Evolutionary conservation across 1,139 yeast genomes (phyloP).

Genomic region (Suhomyces bokatorum): DNA sequence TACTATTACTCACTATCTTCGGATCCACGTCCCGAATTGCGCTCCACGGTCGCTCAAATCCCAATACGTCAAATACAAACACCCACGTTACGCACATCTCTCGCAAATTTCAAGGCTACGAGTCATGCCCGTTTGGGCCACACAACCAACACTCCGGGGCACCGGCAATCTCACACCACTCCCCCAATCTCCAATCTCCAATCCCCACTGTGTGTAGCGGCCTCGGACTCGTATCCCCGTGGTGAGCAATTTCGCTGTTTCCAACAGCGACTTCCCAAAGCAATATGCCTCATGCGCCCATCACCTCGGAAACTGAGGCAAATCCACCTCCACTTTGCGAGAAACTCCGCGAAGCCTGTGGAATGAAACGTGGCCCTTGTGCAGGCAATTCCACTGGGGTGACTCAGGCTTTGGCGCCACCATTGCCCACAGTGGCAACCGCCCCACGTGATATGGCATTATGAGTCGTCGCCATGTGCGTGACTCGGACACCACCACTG

Average conservation of each 20-base stretch:
- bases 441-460: constrained; percentile 9
- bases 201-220: no score
- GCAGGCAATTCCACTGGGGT: background rate
- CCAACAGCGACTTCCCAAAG: background rate
- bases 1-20: no score
- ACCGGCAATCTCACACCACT: no score
- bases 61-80: no score
- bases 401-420: background rate
- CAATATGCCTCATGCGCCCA: background rate
- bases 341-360: background rate
- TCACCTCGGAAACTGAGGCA: background rate
- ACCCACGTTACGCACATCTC: no score
- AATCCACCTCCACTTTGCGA: background rate
- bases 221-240: background rate
- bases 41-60: no score
- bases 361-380: background rate
- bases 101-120: no score
- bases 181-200: no score
- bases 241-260: background rate
- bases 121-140: no score
- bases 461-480: constrained; percentile 8
- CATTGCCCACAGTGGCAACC: constrained; percentile 6
- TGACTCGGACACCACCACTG: constrained; percentile 11
- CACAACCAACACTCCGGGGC: no score
- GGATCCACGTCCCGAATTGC: no score